These are phyloP conservation scores for Trichoderma hamatum DNA, from an alignment of 2,329 filamentous ascomycete species.

Conservation along the genomic window DNA sequence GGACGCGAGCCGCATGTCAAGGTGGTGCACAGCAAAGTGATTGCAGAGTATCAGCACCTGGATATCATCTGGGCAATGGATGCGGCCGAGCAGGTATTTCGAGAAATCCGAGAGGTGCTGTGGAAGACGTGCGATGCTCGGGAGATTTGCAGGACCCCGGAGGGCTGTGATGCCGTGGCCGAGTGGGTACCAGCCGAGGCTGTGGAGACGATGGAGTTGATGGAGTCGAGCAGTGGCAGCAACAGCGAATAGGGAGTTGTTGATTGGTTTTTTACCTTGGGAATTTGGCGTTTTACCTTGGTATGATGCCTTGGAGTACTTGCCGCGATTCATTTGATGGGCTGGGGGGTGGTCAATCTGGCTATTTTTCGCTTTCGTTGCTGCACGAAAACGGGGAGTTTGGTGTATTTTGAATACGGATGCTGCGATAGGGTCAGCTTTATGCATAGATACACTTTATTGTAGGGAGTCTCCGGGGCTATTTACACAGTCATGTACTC, in stretches of 20 bases:
- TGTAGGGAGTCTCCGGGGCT: too few relatives aligned
- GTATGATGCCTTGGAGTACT: not conserved
- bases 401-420: not conserved
- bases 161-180: conserved; percentile 60
- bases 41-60: conserved; percentile 88
- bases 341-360: not conserved
- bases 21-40: conserved; percentile 79
- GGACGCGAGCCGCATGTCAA: conserved; percentile 80
- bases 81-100: conserved; percentile 77
- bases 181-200: conserved; percentile 40
- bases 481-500: too few relatives aligned
- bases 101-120: conserved; percentile 76
- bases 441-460: not conserved
- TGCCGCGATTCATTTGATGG: not conserved
- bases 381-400: not conserved
- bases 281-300: not conserved
- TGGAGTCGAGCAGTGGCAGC: conserved; percentile 32
- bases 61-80: conserved; percentile 97
- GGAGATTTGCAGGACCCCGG: conserved; percentile 63
- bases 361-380: not conserved
- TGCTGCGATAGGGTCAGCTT: not conserved
- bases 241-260: conserved; percentile 25
- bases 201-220: conserved; percentile 28
- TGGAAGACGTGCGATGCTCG: conserved; percentile 73
- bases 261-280: not conserved